Conservation (phyloP, 2,329 filamentous ascomycete species). For the Hypoxylon sp. region DNA sequence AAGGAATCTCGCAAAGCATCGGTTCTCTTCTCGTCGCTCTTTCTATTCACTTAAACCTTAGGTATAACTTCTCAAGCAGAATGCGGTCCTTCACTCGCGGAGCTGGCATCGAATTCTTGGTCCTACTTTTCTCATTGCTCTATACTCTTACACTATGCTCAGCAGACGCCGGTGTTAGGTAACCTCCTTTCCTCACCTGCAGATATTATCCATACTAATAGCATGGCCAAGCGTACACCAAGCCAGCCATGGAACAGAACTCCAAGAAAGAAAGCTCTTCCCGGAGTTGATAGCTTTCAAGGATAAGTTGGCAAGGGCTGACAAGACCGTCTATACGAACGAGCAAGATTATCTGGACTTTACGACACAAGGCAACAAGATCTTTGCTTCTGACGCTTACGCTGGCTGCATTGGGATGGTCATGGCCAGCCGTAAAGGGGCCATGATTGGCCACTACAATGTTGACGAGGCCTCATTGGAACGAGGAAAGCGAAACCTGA, state of each 20-base stretch:
- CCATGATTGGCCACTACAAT: constrained; percentile 5
- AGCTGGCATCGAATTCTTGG: neutral
- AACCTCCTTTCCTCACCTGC: neutral
- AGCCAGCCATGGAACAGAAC: neutral
- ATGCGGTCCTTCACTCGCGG: constrained; percentile 1
- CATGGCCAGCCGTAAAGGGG: neutral
- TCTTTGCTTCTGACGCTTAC: neutral
- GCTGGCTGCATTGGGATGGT: neutral
- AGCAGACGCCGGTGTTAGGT: neutral
- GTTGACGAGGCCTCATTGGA: neutral
- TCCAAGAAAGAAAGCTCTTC: neutral
- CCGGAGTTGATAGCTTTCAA: constrained; percentile 3
- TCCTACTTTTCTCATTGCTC: constrained; percentile 5
- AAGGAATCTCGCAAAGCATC: neutral
- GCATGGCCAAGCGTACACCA: neutral
- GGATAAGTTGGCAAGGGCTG: neutral
- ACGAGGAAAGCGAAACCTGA: neutral
- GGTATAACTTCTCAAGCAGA: neutral
- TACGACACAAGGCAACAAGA: neutral
- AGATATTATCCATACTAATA: neutral
- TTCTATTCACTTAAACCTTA: neutral
- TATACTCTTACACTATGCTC: neutral
- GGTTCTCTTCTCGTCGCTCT: neutral
- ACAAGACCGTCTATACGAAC: neutral
- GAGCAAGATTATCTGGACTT: constrained; percentile 3